Base-by-base conservation (phyloP, 768 basidiomycete species). In the Aureoboletus auriporus region DNA sequence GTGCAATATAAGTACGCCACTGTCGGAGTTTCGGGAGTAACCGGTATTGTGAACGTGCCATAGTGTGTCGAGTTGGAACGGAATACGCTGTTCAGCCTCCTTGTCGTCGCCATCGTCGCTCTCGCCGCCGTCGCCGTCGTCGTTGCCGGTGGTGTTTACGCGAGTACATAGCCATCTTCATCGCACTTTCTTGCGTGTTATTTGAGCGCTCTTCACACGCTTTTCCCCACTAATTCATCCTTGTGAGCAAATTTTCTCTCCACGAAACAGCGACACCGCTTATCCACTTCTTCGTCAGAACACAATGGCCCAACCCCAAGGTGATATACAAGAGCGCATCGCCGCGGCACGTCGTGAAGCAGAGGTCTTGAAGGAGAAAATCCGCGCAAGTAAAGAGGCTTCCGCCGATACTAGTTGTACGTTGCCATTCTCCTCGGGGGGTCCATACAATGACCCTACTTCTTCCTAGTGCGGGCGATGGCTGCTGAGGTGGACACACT, bases 281-380 rank as follows among this genome's bases (percentile, higher is more conserved):
- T 47, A 20, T 34, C 26, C 41, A 35, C 39, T 45, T 39, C 28
- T 45, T 39, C 28, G 45, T 39, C 49, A 33, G 39, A 36, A 53
- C 30, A 57, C 49, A 58, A 90, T 89, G 88, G 83, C 88, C 61
- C 86, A 88, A 76, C 76, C 76, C 49, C 85, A 84, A 71, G 80
- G 82, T 68, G 89, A 91, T 66, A 89, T 91, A 60, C 89, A 91
- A 67, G 89, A 91, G 73, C 75, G 89, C 61, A 98, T 99, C 68
- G 92, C 95, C 38, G 91, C 94, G 45, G 95, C 96, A 50, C 84
- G 95, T 59, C 80, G 96, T 66, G 96, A 98, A 71, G 93, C 93
- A 39, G 95, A 98, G 71, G 87, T 82, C 64, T 70, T 99, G 73
- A 99, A 96, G 75, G 96, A 99, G 79, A 95, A 94, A 83, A 99